A percentile compares a stretch with the other conserved stretches of the same genome.
These are phyloP conservation scores for Cicer cuneatum DNA, from an alignment of 306 rosid genomes.

Conservation along the genomic window DNA sequence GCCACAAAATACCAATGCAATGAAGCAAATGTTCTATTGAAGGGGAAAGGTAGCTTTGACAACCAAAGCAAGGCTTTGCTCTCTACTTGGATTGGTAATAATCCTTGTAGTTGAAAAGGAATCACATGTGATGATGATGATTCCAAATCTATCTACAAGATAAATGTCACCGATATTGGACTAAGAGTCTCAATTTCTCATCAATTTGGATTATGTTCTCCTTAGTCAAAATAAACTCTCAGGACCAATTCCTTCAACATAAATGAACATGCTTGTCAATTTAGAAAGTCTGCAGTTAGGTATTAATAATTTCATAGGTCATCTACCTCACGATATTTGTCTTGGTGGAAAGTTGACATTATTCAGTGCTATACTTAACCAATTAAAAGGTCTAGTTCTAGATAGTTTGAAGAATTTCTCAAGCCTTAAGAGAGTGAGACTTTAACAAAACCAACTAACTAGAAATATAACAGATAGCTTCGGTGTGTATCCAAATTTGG, in stretches of 20 bases:
- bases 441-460: not conserved
- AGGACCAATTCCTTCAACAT: not conserved
- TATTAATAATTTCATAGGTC: not conserved
- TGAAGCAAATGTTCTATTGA: not conserved
- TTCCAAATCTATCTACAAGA: not conserved
- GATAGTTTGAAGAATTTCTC: not conserved
- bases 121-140: not conserved
- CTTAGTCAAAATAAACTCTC: not conserved
- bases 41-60: not conserved
- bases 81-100: not conserved
- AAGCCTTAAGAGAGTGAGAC: not conserved
- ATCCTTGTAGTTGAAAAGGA: not conserved
- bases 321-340: not conserved
- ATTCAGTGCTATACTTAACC: not conserved
- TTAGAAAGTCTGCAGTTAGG: not conserved
- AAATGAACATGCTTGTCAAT: not conserved
- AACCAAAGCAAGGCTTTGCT: not conserved
- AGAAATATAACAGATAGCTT: not conserved
- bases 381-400: not conserved
- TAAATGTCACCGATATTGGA: not conserved
- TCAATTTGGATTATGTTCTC: not conserved
- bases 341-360: not conserved
- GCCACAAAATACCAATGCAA: not conserved
- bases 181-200: not conserved
- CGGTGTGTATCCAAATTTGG: conserved; percentile 6